Base-by-base conservation (phyloP, 805 yeast genomes). In the Myxozyma monticola region DNA sequence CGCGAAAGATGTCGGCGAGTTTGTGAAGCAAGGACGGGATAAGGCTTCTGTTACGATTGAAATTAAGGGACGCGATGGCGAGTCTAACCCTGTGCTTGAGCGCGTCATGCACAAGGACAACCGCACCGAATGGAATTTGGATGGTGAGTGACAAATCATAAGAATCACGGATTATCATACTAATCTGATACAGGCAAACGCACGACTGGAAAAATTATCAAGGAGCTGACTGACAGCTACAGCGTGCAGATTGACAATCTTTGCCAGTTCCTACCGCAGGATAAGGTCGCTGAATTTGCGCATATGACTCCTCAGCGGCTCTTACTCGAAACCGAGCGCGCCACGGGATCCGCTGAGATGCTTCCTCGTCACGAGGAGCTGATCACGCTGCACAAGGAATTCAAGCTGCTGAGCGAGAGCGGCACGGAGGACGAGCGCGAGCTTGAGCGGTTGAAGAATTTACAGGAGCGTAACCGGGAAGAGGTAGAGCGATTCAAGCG, bases 241-340 rank as follows among this genome's bases (percentile, higher is more conserved):
- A 85, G 85, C 62, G 85, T 93, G 51, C 98, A 93, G 63, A 73
- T 93, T 49, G 95, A 88, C 64, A 93, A 91, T 65, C 73, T 91
- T 42, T 90, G 98, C 63, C 97, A 91, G 65, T 93, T 93, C 63
- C 71, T 93, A 48, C 96, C 99, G 0, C 99, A 93, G 65, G 98
- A 91, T 61, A 76, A 95, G 52, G 98, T 93, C 5, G 91, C 95
- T 1, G 88, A 87, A 57, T 93, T 93, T 72, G 95, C 97, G 0
- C 78, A 84, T 2, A 70, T 88, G 57, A 77, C 85, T 25, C 86
- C 95, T 1, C 89, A 85, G 55, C 80, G 81, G 52, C 70, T 91
- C 7, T 72, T 93, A 10, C 62, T 73, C 22, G 95, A 88, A 61
- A 87, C 96, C 1, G 88, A 89, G 62, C 71, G 91, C 51, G 88